Evolutionary conservation across 2,329 filamentous ascomycete species (phyloP).

Genomic region (Calonectria leucothoes): DNA sequence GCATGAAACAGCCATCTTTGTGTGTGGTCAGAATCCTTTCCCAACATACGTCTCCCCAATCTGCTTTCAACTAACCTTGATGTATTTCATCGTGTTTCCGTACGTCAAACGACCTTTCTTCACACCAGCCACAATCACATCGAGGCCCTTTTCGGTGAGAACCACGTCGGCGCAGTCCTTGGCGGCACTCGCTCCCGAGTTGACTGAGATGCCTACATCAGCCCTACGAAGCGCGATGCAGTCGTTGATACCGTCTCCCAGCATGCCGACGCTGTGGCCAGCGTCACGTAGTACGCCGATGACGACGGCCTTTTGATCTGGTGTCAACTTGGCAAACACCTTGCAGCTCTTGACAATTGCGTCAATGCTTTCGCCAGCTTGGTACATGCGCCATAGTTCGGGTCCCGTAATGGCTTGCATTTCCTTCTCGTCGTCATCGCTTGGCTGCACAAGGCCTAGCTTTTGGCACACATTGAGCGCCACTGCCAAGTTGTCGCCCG

Average conservation of each 20-base stretch:
- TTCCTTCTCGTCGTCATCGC: slow-evolving; percentile 13
- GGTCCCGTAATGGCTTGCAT: neutral
- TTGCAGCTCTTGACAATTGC: slow-evolving; percentile 35
- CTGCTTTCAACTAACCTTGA: neutral
- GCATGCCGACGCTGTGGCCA: slow-evolving; percentile 44
- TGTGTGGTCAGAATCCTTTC: neutral
- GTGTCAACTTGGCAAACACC: slow-evolving; percentile 44
- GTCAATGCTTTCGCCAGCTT: slow-evolving; percentile 7
- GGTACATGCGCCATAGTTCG: neutral
- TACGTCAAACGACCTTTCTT: slow-evolving; percentile 27
- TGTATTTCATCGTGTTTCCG: slow-evolving; percentile 7
- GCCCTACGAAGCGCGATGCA: slow-evolving; percentile 42
- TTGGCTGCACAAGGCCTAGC: slow-evolving; percentile 32
- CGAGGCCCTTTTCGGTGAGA: slow-evolving; percentile 44
- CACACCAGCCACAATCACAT: slow-evolving; percentile 41
- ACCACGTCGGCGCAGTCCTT: slow-evolving; percentile 46
- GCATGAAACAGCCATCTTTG: slow-evolving; percentile 45
- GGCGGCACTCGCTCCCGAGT: slow-evolving; percentile 43
- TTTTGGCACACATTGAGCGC: slow-evolving; percentile 43
- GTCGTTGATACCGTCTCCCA: slow-evolving; percentile 46
- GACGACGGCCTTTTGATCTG: slow-evolving; percentile 42
- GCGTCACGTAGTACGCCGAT: slow-evolving; percentile 35
- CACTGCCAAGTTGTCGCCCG: slow-evolving; percentile 43
- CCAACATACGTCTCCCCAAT: neutral
- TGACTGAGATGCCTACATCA: slow-evolving; percentile 45